A percentile compares a stretch with the other conserved stretches of the same genome.
phyloP scores from a whole-genome alignment of 2,329 filamentous ascomycete species.

The Aspergillus fumigatiaffinis region DNA sequence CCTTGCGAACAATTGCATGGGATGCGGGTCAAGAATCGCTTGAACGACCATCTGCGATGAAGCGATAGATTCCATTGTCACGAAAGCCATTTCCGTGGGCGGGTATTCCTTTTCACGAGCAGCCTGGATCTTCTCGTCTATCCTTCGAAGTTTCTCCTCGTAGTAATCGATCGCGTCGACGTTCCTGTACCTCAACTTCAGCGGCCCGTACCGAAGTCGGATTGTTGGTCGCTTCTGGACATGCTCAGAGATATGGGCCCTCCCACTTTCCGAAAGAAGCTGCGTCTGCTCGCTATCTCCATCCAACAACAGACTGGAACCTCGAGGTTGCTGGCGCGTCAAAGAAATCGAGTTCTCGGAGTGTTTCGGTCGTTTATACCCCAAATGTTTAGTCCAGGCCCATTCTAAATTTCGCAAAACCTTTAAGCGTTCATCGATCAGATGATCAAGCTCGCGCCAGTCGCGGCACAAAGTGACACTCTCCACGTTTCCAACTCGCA shows the following conservation, averaged over 20 bases:
- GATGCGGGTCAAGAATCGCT: conserved; percentile 85
- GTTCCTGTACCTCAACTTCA: conserved; percentile 66
- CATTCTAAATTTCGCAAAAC: conserved; percentile 73
- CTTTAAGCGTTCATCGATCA: conserved; percentile 64
- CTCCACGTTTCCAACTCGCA: conserved; percentile 87
- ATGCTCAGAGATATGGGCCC: conserved; percentile 44
- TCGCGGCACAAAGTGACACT: conserved; percentile 80
- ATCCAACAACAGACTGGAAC: conserved; percentile 22
- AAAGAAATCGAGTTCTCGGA: conserved; percentile 45
- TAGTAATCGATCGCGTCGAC: conserved; percentile 95
- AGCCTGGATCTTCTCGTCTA: conserved; percentile 70
- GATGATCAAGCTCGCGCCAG: conserved; percentile 75
- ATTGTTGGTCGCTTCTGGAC: conserved; percentile 59
- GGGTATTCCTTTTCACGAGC: conserved; percentile 72
- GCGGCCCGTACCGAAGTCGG: conserved; percentile 72
- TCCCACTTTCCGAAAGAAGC: conserved; percentile 47
- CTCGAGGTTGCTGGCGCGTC: conserved; percentile 46
- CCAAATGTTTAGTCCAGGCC: conserved; percentile 75
- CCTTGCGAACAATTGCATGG: conserved; percentile 78
- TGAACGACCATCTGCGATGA: conserved; percentile 94
- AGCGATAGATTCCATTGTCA: conserved; percentile 95
- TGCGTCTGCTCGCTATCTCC: conserved; percentile 58
- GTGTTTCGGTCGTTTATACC: conserved; percentile 50
- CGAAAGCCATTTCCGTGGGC: conserved; percentile 81
- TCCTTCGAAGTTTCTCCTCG: conserved; percentile 72